Conservation (phyloP, 441 rosid genomes). For the Viola pubescens region DNA sequence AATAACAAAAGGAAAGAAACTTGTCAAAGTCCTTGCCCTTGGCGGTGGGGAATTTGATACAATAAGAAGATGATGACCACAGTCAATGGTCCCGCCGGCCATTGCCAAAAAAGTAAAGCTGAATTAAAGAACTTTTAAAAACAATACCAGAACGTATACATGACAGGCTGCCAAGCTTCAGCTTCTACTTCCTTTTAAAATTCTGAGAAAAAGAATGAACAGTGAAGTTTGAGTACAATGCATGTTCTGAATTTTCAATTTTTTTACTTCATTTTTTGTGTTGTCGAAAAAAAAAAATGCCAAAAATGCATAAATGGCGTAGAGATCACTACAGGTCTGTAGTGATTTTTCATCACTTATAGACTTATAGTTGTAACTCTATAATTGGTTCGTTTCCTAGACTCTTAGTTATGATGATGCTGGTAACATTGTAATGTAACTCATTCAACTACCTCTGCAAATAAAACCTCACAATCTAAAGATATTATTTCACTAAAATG, state of each 20-base stretch:
- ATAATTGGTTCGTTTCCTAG: background rate
- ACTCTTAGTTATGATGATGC: slow-evolving; percentile 13
- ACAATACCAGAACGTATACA: background rate
- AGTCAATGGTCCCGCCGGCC: slow-evolving; percentile 6
- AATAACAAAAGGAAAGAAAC: no score
- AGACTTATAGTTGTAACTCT: background rate
- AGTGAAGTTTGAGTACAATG: background rate
- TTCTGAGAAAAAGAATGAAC: background rate
- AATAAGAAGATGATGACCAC: slow-evolving; percentile 8
- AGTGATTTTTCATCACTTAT: background rate
- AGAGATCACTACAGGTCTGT: background rate
- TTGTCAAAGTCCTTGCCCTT: slow-evolving; percentile 10
- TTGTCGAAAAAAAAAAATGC: background rate
- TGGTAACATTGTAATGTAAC: slow-evolving; percentile 8
- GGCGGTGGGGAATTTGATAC: slow-evolving; percentile 18
- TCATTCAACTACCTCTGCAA: slow-evolving; percentile 13
- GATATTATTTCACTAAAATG: background rate
- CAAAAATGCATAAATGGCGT: background rate
- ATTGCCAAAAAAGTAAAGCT: slow-evolving; percentile 11
- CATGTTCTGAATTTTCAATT: background rate
- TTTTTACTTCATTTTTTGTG: background rate
- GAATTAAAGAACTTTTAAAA: slow-evolving; percentile 4
- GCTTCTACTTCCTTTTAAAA: background rate
- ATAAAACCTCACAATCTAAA: slow-evolving; percentile 16
- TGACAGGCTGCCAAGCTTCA: background rate